Base-by-base conservation (phyloP, 108 stramenopile species). In the Fragilaria radians region DNA sequence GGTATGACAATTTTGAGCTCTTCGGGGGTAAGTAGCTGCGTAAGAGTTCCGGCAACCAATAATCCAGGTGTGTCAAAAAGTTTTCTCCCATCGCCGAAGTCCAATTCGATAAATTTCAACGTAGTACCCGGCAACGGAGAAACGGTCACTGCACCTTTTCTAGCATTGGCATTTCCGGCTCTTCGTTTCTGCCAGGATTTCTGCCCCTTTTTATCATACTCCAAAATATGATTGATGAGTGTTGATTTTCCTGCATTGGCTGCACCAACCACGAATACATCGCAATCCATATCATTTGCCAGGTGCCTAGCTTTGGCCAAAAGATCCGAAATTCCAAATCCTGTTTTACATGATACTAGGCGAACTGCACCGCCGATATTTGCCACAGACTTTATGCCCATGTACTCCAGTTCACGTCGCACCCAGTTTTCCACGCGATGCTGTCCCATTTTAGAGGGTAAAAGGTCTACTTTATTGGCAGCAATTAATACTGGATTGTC, bases 241-340 rank as follows among this genome's bases (percentile, higher is more conserved):
- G 89, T 91, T 54, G 77, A 79, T 61, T 94, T 94, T 28, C 93
- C 93, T 26, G 89, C 93, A 70, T 94, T 94, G 21, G 93, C 93
- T 25, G 87, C 86, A 22, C 93, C 93, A 22, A 94, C 88, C 28
- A 94, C 75, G 57, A 91, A 94, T 29, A 94, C 81, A 65, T 94
- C 93, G 52, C 87, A 71, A 11, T 89, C 80, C 67, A 83, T 71
- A 48, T 85, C 82, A n/a, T 80, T 71, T 1, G 89, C 87, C 24
- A 90, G 65, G 23, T 62, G 54, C 57, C 76, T 60, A 7, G 88
- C 86, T 56, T 94, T 94, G 5, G 72, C 80, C 57, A 94, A 61
- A 83, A 94, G 74, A n/a, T 67, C 63, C 50, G 46, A 24, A 28
- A 94, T 60, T 28, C 93, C 93, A 61, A 73, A 69, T 5, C 93